These are phyloP conservation scores for Didymella pomorum DNA, from an alignment of 2,329 filamentous ascomycete genomes.

Conservation along the genomic window DNA sequence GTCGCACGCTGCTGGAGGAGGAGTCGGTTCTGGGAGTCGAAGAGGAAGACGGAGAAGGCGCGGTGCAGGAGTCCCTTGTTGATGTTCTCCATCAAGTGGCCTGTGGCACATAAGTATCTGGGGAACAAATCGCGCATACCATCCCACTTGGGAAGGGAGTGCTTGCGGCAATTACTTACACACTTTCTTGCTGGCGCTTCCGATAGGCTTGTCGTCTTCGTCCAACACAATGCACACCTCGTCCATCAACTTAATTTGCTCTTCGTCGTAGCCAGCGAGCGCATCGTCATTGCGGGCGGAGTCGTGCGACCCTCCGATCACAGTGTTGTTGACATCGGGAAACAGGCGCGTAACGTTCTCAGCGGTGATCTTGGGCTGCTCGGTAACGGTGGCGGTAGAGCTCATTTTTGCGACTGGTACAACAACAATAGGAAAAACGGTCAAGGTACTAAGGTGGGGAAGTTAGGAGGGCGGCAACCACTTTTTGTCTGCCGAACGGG, in stretches of 20 bases:
- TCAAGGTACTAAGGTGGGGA: slow-evolving; percentile 20
- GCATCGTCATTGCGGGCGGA: slow-evolving; percentile 67
- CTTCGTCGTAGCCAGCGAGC: slow-evolving; percentile 90
- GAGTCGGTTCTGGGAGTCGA: slow-evolving; percentile 90
- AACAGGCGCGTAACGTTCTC: slow-evolving; percentile 88
- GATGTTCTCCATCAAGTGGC: slow-evolving; percentile 99
- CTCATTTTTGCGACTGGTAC: slow-evolving; percentile 40
- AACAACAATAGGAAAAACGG: not conserved
- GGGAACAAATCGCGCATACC: slow-evolving; percentile 17
- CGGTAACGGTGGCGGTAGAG: slow-evolving; percentile 42
- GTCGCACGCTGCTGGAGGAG: slow-evolving; percentile 93
- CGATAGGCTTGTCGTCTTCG: slow-evolving; percentile 89
- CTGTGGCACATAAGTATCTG: slow-evolving; percentile 56
- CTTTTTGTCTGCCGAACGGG: slow-evolving; percentile 1
- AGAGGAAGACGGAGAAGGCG: slow-evolving; percentile 97
- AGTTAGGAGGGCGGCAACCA: slow-evolving; percentile 10
- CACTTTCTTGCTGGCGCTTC: slow-evolving; percentile 96
- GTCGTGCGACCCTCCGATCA: slow-evolving; percentile 68
- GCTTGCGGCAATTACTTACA: slow-evolving; percentile 66
- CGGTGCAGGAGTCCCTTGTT: slow-evolving; percentile 94
- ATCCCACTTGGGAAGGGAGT: slow-evolving; percentile 11
- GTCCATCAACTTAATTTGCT: slow-evolving; percentile 98
- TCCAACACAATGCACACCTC: slow-evolving; percentile 98
- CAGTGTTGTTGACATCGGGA: slow-evolving; percentile 76
- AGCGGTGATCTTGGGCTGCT: slow-evolving; percentile 74